Evolutionary conservation across 2,329 filamentous ascomycete genomes (phyloP), one percentile per base, ranked within the genome.

Genomic region (Aspergillus hiratsukae): DNA sequence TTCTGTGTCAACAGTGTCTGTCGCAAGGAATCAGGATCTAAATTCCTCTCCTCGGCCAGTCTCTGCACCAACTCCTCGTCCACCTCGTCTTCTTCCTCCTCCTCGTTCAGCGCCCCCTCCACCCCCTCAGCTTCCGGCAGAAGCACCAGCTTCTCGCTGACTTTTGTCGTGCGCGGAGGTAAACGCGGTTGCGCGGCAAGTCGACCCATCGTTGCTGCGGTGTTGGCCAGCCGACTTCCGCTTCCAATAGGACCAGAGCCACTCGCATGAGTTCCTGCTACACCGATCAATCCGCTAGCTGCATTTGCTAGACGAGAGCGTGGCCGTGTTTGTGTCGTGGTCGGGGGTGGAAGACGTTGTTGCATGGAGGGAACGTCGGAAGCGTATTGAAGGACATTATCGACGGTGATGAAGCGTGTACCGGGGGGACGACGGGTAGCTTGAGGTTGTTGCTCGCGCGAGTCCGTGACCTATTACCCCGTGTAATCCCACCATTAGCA

Each of bases 301-400:
- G 70, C 67, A 10, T 69, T 67, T 6, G 67, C 69, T 19, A 74
- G 66, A 40, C 72, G 70, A 3, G 68, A 69, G 14, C 67, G 64
- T 5, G 64, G 66, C 6, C 72, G 70, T 17, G 64, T 57, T 29
- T 68, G 62, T 49, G 43, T 27, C 23, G 64, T 61, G 52, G 57
- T 71, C 69, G 79, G 68, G 29, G 80, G 77, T 1, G 89, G 88
- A 0, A 84, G 81, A 41, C 94, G 87, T 55, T 91, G 90, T 73
- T 97, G 93, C 67, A 91, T 92, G 0, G 94, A 97, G 1, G 94
- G 94, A 43, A 99, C 94, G 69, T 97, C 92, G 51, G 91, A 94
- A 58, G 91, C 88, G 77, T 96, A 90, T 72, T 96, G 91, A 4
- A 99, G 85, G 62, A 97, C 89, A 71, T 93, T 96, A 77, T 99